Evolutionary conservation across 805 yeast genomes (phyloP), one percentile per base, ranked within the genome.

Genomic region (Wickerhamomyces sydowiorum): DNA sequence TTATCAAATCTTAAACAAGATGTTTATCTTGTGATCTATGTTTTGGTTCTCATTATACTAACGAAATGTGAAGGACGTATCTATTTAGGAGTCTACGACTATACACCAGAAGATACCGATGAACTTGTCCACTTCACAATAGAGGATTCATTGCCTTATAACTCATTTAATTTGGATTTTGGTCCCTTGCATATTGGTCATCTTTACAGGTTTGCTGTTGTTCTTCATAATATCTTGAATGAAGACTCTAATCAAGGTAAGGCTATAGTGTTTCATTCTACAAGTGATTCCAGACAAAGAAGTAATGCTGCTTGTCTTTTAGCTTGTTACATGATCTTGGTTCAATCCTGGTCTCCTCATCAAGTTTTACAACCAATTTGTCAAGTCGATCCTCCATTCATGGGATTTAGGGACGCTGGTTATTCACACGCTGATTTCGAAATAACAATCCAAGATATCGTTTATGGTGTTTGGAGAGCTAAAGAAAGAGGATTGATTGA

Each of bases 301-400:
- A 81, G 97, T 7, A 93, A 93, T 57, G 95, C 98, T 15, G 97
- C 98, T 4, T 89, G 98, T 62, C 70, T 93, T 48, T 69, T 93
- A 39, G 87, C 96, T 50, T 88, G 97, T 56, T 93, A 93, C 64
- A 89, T 93, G 97, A 76, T 93, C 1, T 66, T 93, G 41, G 91
- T 93, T 15, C 99, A 93, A 60, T 82, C 88, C 13, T 93, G 99
- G 99, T 88, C 97, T 1, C 99, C 99, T 0, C 99, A 93, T 63
- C 93, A 93, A 62, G 99, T 90, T 0, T 66, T 93, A 49, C 97
- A 95, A 46, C 99, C 99, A 1, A 76, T 93, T 41, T 79, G 93
- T 1, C 98, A 93, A 62, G 78, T 82, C 6, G 89, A 85, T 38
- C 96, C 96, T 3, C 97, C 98, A 7, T 82, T 91, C 50, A 90